These are phyloP conservation scores for Cinnamomum micranthum DNA, from an alignment of 164 flowering plant species.

Conservation along the genomic window DNA sequence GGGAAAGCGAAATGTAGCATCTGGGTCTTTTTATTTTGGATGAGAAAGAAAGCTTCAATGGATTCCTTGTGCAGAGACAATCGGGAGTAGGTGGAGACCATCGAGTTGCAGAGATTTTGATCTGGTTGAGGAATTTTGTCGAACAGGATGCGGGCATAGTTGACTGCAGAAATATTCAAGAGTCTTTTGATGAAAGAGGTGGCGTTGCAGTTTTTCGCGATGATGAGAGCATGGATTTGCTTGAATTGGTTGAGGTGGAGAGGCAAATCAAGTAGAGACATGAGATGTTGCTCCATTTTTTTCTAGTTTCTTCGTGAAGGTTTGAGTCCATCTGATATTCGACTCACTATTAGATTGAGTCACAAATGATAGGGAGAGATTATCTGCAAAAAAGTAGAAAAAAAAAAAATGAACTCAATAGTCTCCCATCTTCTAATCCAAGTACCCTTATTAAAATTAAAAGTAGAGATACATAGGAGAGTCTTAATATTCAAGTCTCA, in stretches of 20 bases:
- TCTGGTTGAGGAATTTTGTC: constrained; percentile 39
- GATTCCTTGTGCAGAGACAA: constrained; percentile 24
- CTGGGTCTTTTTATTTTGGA: constrained; percentile 18
- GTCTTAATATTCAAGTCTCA: too few relatives aligned
- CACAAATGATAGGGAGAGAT: constrained; percentile 73
- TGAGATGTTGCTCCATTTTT: constrained; percentile 28
- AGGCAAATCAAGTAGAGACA: constrained; percentile 19
- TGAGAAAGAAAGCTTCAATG: constrained; percentile 22
- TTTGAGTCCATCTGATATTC: too few relatives aligned
- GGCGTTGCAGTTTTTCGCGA: constrained; percentile 18
- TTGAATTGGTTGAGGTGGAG: constrained; percentile 24
- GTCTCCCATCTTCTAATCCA: not conserved
- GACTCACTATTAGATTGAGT: not conserved
- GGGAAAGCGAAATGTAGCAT: constrained; percentile 26
- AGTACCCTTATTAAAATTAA: too few relatives aligned
- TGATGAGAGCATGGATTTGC: constrained; percentile 35
- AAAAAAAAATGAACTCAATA: not conserved
- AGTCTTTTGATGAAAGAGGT: constrained; percentile 22
- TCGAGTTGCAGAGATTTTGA: constrained; percentile 15
- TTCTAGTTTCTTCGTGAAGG: too few relatives aligned
- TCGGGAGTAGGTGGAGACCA: constrained; percentile 28
- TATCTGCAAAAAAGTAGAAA: constrained; percentile 49
- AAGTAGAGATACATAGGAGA: too few relatives aligned
- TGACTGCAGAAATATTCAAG: constrained; percentile 13
- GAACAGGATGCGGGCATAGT: constrained; percentile 37